Evolutionary conservation across 2,329 filamentous ascomycete genomes (phyloP).

Genomic region (Bipolaris zeicola): DNA sequence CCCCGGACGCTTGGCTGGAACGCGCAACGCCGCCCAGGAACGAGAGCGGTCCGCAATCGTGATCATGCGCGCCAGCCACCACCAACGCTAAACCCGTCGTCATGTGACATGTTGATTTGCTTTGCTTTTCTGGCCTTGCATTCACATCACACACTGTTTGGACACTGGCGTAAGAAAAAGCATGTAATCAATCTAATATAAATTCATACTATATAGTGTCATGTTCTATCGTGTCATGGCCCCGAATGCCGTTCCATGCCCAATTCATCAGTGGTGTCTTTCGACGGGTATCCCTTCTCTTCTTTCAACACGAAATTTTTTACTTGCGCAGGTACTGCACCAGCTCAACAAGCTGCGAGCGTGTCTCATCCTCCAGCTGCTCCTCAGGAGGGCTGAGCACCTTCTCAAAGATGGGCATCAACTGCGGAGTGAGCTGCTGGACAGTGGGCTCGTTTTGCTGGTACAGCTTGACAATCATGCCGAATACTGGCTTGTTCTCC

Average conservation of each 20-base stretch:
- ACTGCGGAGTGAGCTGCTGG: conserved; percentile 69
- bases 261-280: conserved; percentile 31
- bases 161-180: not conserved
- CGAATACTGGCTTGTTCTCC: conserved; percentile 93
- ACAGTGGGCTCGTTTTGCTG: conserved; percentile 71
- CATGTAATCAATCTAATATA: conserved; percentile 12
- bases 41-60: conserved; percentile 15
- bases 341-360: conserved; percentile 68
- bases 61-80: conserved; percentile 17
- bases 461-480: conserved; percentile 87
- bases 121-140: not conserved
- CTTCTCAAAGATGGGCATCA: conserved; percentile 73
- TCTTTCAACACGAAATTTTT: conserved; percentile 23
- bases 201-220: conserved; percentile 27
- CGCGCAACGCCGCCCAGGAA: conserved; percentile 22
- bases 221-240: conserved; percentile 30
- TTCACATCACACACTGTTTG: too few species aligned
- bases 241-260: conserved; percentile 12
- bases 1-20: conserved; percentile 11
- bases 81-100: not conserved
- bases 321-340: conserved; percentile 59
- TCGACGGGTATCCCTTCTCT: conserved; percentile 34
- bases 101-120: not conserved
- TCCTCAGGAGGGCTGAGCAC: conserved; percentile 74
- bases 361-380: conserved; percentile 75